Percentiles rank a stretch among this genome's conserved stretches.
These are phyloP conservation scores for Fusarium heterosporum DNA, from an alignment of 2,329 filamentous ascomycete species.

Conservation along the genomic window DNA sequence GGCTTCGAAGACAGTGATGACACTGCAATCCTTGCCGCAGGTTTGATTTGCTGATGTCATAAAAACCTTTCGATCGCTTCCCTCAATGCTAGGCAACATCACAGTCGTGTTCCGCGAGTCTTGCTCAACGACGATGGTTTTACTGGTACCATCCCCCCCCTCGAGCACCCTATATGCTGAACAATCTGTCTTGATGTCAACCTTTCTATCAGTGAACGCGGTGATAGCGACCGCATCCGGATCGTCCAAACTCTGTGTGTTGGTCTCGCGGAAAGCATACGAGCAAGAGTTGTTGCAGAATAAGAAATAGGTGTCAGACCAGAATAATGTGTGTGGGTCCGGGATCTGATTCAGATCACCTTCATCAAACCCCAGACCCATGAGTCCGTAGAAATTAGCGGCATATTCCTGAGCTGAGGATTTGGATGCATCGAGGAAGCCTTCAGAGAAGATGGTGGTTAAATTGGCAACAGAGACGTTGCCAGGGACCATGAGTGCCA, in stretches of 20 bases:
- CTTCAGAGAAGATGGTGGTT: constrained; percentile 48
- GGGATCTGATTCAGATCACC: constrained; percentile 40
- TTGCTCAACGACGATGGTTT: not conserved
- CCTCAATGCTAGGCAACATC: not conserved
- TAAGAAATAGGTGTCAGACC: constrained; percentile 43
- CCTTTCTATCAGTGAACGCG: constrained; percentile 3
- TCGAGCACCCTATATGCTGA: not conserved
- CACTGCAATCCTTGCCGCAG: constrained; percentile 29
- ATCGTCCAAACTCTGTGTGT: not conserved
- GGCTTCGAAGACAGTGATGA: constrained; percentile 19
- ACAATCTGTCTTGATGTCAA: constrained; percentile 15
- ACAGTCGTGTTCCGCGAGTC: not conserved
- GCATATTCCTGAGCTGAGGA: constrained; percentile 50
- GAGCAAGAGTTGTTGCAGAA: constrained; percentile 51
- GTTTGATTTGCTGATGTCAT: constrained; percentile 12
- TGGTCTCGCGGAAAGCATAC: constrained; percentile 54
- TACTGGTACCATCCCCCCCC: constrained; percentile 16
- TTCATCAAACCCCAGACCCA: constrained; percentile 48
- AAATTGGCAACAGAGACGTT: constrained; percentile 53
- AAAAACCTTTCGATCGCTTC: not conserved
- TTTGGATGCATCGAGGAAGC: constrained; percentile 41
- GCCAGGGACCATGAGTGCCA: constrained; percentile 49
- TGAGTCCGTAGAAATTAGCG: constrained; percentile 57
- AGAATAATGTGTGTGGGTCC: constrained; percentile 44
- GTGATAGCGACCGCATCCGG: not conserved